Evolutionary conservation across 2,329 filamentous ascomycete genomes (phyloP), one percentile per base, ranked within the genome.

Genomic region (Aspergillus nomiae): DNA sequence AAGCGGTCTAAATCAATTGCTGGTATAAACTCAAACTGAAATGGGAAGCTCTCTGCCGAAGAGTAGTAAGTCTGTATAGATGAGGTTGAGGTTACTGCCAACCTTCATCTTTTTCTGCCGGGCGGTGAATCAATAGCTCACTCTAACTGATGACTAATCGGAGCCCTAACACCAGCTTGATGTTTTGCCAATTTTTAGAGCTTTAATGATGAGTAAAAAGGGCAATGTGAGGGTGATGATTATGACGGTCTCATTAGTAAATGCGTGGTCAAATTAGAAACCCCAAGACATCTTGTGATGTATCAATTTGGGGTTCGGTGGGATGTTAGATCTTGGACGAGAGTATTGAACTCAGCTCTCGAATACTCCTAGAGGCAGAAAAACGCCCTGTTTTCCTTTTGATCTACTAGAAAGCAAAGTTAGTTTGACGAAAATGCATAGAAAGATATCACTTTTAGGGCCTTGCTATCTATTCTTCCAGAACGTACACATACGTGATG

Each of bases 31-130:
- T 11, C 6, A 38, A 26, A 36, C 14, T 38, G 11, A 26, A 34
- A 28, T 38, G 21, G 26, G 30, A 26, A 41, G 32, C 51, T 55
- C 30, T 41, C 24, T 19, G 28, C 5, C 16, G 16, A 51, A 6
- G 5, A n/a, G 26, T 10, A 51, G n/a, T 51, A 28, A 32, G 19
- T 51, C 1, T 19, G 19, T 32, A 51, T 32, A 32, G 48, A 55
- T 36, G 51, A 32, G 11, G 19, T 46, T 48, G 21, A 58, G 30
- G 28, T 48, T 43, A 5, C n/a, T 34, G 41, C 32, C 28, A 28
- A 34, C 56, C 28, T 21, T 50, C 28, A 41, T 48, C 45, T 36
- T 58, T 58, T 58, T 57, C 38, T 58, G 56, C 43, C 56, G 19
- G 43, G 56, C 56, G 56, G 56, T 58, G 56, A 58, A 12, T 1